Conservation (phyloP, 2,329 filamentous ascomycete species). For the Verticillium albo-atrum region DNA sequence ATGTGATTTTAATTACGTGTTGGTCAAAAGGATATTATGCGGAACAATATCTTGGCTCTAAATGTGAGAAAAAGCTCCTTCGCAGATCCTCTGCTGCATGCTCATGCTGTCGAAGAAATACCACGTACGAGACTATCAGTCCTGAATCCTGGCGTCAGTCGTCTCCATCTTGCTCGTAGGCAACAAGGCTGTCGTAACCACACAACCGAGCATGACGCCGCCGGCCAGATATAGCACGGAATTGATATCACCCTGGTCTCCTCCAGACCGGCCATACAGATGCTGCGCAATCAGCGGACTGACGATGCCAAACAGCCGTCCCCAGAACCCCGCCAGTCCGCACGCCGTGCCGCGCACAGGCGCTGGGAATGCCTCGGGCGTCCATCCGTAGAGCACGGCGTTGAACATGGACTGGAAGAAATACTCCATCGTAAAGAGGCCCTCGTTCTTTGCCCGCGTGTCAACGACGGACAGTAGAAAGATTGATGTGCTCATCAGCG, state of each 20-base stretch:
- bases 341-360: constrained; percentile 46
- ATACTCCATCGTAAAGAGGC: constrained; percentile 22
- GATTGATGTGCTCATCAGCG: constrained; percentile 18
- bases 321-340: constrained; percentile 55
- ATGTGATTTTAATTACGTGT: too few relatives aligned
- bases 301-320: constrained; percentile 52
- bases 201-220: constrained; percentile 47
- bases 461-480: constrained; percentile 19
- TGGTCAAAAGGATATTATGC: too few relatives aligned
- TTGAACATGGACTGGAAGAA: constrained; percentile 21
- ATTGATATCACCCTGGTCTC: constrained; percentile 34
- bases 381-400: constrained; percentile 13
- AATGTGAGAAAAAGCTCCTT: too few relatives aligned
- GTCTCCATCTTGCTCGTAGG: constrained; percentile 33
- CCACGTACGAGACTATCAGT: background rate
- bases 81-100: background rate
- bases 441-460: constrained; percentile 18
- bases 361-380: constrained; percentile 27
- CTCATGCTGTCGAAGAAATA: background rate
- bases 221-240: constrained; percentile 52
- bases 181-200: constrained; percentile 43
- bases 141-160: constrained; percentile 18
- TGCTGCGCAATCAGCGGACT: constrained; percentile 50
- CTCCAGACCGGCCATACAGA: constrained; percentile 25
- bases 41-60: too few relatives aligned